Evolutionary conservation across 352 stramenopile genomes (phyloP).

Genomic region (Phytophthora europaea): DNA sequence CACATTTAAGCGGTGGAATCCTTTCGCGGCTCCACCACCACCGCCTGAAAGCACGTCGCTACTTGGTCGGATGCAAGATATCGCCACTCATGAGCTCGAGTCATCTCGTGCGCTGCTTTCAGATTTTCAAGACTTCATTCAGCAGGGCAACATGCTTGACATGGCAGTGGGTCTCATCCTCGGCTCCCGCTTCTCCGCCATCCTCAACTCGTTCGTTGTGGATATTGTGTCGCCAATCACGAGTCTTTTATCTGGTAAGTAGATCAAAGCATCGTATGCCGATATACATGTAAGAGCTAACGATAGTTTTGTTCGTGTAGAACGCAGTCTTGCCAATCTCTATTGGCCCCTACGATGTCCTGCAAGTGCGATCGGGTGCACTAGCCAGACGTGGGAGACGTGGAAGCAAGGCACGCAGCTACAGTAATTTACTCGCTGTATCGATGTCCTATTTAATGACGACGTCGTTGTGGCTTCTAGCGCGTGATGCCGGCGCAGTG

Average conservation of each 20-base stretch:
- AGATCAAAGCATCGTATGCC: not conserved
- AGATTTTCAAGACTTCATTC: conserved; percentile 73
- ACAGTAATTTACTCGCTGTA: not conserved
- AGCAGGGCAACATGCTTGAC: conserved; percentile 75
- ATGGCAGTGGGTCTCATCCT: conserved; percentile 68
- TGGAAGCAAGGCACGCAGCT: conserved; percentile 52
- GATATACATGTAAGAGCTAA: not conserved
- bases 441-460: not conserved
- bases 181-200: conserved; percentile 62
- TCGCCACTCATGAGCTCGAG: not conserved
- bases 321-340: conserved; percentile 64
- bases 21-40: conserved; percentile 15
- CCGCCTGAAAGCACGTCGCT: conserved; percentile 5
- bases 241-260: conserved; percentile 63
- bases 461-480: conserved; percentile 17
- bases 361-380: conserved; percentile 32
- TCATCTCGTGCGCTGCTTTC: conserved; percentile 5
- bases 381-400: conserved; percentile 56
- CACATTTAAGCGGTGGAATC: conserved; percentile 12
- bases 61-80: conserved; percentile 3
- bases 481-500: conserved; percentile 53
- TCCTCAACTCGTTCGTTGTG: conserved; percentile 69
- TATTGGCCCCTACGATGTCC: conserved; percentile 57
- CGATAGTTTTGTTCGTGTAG: conserved; percentile 17
- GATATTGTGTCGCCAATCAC: conserved; percentile 68